These are phyloP conservation scores for Musa beccarii DNA, from an alignment of 176 grass and related monocot genomes.

Conservation along the genomic window DNA sequence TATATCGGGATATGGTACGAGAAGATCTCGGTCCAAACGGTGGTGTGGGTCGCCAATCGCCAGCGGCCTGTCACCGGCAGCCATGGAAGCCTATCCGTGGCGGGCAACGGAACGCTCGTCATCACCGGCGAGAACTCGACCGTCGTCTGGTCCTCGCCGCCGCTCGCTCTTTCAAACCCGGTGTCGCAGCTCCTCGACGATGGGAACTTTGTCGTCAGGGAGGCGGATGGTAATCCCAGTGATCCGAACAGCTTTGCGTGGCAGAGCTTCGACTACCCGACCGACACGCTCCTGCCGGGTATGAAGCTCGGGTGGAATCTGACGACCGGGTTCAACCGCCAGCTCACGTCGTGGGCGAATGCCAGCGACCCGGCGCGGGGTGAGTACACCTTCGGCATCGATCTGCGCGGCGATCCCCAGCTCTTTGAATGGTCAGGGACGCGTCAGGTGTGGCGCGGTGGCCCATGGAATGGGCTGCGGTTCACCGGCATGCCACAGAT, in stretches of 20 bases:
- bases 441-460: conserved; percentile 15
- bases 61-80: too few species aligned
- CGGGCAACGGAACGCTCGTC: too few species aligned
- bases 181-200: conserved; percentile 36
- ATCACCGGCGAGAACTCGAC: too few species aligned
- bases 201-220: conserved; percentile 13
- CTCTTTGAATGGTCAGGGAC: conserved; percentile 15
- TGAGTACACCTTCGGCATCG: too few species aligned
- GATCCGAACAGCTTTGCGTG: conserved; percentile 4
- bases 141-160: too few species aligned
- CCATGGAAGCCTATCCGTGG: too few species aligned
- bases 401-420: too few species aligned
- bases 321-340: conserved; percentile 33
- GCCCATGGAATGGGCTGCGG: conserved; percentile 19
- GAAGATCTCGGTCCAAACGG: too few species aligned
- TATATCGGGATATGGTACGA: too few species aligned
- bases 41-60: too few species aligned
- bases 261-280: conserved; percentile 1
- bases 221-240: conserved; percentile 44
- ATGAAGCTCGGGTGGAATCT: conserved; percentile 58
- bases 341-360: too few species aligned
- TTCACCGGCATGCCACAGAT: conserved; percentile 75
- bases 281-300: conserved; percentile 53
- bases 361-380: too few species aligned
- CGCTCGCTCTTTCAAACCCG: background rate